Evolutionary conservation across 73 alveolate species (phyloP).

Genomic region (Paramecium sonneborni): DNA sequence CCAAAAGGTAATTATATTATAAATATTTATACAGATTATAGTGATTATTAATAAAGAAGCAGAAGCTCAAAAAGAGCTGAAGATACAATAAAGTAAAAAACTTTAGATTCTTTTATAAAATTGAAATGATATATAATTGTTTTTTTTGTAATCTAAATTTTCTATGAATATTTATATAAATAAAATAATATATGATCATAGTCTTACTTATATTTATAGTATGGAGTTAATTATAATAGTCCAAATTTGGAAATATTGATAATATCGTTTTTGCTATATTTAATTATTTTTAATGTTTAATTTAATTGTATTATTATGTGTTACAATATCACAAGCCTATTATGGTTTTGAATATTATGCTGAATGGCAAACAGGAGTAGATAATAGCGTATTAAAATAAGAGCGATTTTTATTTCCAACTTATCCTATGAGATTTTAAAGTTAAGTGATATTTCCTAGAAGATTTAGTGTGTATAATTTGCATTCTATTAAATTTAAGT

Average conservation of each 20-base stretch:
- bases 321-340: not conserved
- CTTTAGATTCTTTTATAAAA: not conserved
- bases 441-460: not conserved
- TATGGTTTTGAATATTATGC: slow-evolving; percentile 25
- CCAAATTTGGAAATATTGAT: not conserved
- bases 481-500: not conserved
- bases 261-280: not conserved
- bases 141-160: not conserved
- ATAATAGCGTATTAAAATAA: not conserved
- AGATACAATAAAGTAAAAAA: not conserved
- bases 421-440: not conserved
- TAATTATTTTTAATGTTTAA: not conserved
- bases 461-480: not conserved
- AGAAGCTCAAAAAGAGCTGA: not conserved
- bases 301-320: not conserved
- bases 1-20: not conserved
- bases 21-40: not conserved
- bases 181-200: not conserved
- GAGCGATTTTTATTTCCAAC: not conserved
- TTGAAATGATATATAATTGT: not conserved
- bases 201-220: not conserved
- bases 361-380: slow-evolving; percentile 42
- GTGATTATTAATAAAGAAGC: not conserved
- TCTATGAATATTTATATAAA: no score
- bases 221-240: no score